Conservation (phyloP, 805 yeast species). For the Ogataea glucozyma region DNA sequence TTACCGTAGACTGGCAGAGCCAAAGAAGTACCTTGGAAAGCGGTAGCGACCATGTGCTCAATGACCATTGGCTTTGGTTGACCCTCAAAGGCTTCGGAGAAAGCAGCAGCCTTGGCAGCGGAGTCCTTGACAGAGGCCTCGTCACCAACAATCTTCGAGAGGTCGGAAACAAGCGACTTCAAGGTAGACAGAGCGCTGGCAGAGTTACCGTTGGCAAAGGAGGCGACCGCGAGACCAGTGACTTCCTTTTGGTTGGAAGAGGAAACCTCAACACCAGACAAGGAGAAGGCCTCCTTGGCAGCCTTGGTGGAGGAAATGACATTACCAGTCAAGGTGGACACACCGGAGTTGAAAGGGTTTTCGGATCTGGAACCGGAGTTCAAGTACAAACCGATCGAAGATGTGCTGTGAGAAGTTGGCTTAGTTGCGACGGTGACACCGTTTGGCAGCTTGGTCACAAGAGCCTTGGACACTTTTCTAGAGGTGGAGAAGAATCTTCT, state of each 20-base stretch:
- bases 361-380: slow-evolving; percentile 82
- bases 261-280: slow-evolving; percentile 57
- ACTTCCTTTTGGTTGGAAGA: slow-evolving; percentile 61
- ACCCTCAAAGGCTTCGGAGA: slow-evolving; percentile 57
- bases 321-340: slow-evolving; percentile 62
- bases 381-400: slow-evolving; percentile 68
- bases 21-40: slow-evolving; percentile 83
- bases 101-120: slow-evolving; percentile 46
- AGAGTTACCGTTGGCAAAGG: slow-evolving; percentile 58
- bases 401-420: slow-evolving; percentile 54
- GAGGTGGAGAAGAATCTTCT: slow-evolving; percentile 64
- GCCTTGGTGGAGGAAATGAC: slow-evolving; percentile 41
- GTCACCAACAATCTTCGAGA: slow-evolving; percentile 41
- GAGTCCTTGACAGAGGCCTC: slow-evolving; percentile 46
- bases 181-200: slow-evolving; percentile 54
- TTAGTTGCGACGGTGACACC: slow-evolving; percentile 77
- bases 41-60: slow-evolving; percentile 79
- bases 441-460: slow-evolving; percentile 69
- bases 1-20: slow-evolving; percentile 80
- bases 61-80: slow-evolving; percentile 56
- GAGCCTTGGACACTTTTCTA: slow-evolving; percentile 51
- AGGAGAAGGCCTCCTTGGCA: slow-evolving; percentile 36
- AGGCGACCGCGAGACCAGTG: slow-evolving; percentile 60
- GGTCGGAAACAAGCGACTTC: slow-evolving; percentile 41
- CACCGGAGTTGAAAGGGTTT: slow-evolving; percentile 81